phyloP scores from a whole-genome alignment of 2,329 filamentous ascomycete species.

The Amphichorda felina region DNA sequence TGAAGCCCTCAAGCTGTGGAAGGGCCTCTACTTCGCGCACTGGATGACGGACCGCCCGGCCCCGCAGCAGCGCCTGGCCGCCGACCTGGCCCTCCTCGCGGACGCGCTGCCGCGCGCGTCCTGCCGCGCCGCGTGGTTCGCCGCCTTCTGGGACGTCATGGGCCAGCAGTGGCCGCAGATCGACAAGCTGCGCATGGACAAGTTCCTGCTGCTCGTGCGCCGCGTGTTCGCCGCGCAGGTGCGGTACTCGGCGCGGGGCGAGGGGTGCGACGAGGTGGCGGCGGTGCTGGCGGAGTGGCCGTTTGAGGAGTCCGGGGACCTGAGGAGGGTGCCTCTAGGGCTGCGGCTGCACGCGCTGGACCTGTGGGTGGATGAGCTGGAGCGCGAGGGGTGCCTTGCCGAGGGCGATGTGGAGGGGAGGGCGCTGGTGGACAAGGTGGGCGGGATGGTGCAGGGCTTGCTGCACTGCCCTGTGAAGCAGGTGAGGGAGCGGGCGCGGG shows the following conservation, averaged over 20 bases:
- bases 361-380: conserved; percentile 83
- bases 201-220: conserved; percentile 78
- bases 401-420: conserved; percentile 21
- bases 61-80: conserved; percentile 75
- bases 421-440: conserved; percentile 39
- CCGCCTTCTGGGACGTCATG: conserved; percentile 62
- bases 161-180: conserved; percentile 60
- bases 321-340: conserved; percentile 64
- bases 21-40: conserved; percentile 83
- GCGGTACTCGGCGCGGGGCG: conserved; percentile 21
- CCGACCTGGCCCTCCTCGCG: conserved; percentile 59
- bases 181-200: conserved; percentile 74
- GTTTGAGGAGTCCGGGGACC: conserved; percentile 20
- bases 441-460: conserved; percentile 44
- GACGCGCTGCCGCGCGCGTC: conserved; percentile 38
- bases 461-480: conserved; percentile 54
- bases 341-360: conserved; percentile 80
- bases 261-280: conserved; percentile 15
- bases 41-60: conserved; percentile 88
- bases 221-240: conserved; percentile 67
- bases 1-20: conserved; percentile 84
- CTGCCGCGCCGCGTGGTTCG: conserved; percentile 35
- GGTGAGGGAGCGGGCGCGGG: conserved; percentile 56
- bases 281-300: conserved; percentile 16
- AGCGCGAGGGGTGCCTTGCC: conserved; percentile 48